Evolutionary conservation across 495 filamentous ascomycete genomes (phyloP), one percentile per base, ranked within the genome.

Genomic region (Talaromyces adpressus): DNA sequence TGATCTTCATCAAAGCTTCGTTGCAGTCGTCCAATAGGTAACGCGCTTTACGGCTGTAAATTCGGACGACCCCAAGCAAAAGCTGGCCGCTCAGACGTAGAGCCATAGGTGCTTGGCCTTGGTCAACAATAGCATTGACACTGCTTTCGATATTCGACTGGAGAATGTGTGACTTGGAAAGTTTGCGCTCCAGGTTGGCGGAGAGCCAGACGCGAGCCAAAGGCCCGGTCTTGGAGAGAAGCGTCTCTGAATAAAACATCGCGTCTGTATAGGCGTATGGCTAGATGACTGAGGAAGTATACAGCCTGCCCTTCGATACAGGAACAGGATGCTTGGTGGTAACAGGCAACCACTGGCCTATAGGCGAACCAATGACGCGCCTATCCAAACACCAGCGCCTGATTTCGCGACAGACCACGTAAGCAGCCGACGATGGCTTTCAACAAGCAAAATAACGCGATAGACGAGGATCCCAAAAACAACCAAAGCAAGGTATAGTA

Each of bases 201-300:
- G 93, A 96, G 64, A 98, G 85, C 94, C 94, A 98, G 77, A 97
- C 94, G 70, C 93, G 91, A 72, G 94, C 95, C 82, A 98, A 74
- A 68, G 94, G 92, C 82, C 95, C 94, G 58, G 92, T 96, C 86
- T 95, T 94, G 61, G 92, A 93, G 65, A 98, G 86, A 62, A 98
- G 85, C 54, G 92, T 92, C 80, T 96, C 93, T 23, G 94, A 97
- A 77, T 96, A 98, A 80, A 98, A 98, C 94, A 98, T 98, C 72
- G 73, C 78, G 82, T 68, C 58, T 64, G 41, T 53, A 53, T 54
- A 47, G 14, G 36, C 36, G 36, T 41, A 41, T 9, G 36, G 22
- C 12, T 27, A 56, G 11, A 12, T 6, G 29, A 6, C 8, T 32
- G 20, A 27, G 18, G 36, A 14, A 14, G 12, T 20, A 58, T 23